A percentile compares a stretch with the other conserved stretches of the same genome.
These are phyloP conservation scores for Dinochytrium kinnereticum DNA, from an alignment of 371 early-diverging fungal genomes.

Conservation along the genomic window DNA sequence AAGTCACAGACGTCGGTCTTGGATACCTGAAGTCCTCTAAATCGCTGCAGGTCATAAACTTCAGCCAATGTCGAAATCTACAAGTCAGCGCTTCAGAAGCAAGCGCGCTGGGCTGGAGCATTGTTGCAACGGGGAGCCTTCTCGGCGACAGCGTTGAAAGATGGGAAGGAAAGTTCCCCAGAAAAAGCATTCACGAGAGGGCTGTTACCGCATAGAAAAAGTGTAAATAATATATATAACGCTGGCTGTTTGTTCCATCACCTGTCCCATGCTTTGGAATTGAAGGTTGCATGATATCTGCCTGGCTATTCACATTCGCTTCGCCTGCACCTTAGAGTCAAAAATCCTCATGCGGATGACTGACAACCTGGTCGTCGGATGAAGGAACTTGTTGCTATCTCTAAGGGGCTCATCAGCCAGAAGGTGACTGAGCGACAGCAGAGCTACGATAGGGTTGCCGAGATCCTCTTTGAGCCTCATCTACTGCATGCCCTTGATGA, in stretches of 20 bases:
- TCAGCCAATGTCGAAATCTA: constrained; percentile 45
- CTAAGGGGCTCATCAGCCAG: neutral
- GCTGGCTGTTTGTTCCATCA: no score
- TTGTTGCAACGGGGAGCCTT: constrained; percentile 21
- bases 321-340: no score
- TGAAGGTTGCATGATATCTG: no score
- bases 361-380: no score
- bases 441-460: neutral
- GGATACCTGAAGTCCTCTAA: constrained; percentile 24
- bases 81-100: neutral
- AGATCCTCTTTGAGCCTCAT: neutral
- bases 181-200: neutral
- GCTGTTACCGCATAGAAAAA: neutral
- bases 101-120: constrained; percentile 25
- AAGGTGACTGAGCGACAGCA: neutral
- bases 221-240: no score
- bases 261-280: no score
- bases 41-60: constrained; percentile 27
- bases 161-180: neutral
- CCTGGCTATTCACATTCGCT: no score
- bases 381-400: no score
- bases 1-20: constrained; percentile 65
- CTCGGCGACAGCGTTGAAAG: neutral
- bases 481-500: neutral
- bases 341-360: no score